phyloP scores from a whole-genome alignment of 2,329 filamentous ascomycete species.

The Pseudodiploospora longispora region DNA sequence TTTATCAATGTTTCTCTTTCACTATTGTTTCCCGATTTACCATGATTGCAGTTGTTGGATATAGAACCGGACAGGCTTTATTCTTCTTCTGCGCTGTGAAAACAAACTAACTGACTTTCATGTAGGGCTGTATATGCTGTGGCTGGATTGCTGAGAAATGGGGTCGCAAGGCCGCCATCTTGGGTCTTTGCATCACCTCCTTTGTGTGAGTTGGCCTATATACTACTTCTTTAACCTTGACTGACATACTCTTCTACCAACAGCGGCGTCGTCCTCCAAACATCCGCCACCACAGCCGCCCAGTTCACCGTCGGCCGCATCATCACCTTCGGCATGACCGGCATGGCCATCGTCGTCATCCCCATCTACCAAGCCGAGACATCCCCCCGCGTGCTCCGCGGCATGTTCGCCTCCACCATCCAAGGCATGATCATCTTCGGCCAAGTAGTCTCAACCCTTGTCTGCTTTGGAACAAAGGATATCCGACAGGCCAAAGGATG shows the following conservation, averaged over 20 bases:
- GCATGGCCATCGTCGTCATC: constrained; percentile 23
- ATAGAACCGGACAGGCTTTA: too few species aligned
- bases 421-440: constrained; percentile 21
- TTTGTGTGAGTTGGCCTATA: constrained; percentile 4
- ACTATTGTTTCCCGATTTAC: too few species aligned
- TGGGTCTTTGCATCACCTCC: constrained; percentile 5
- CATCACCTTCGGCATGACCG: constrained; percentile 22
- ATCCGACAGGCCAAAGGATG: constrained; percentile 22
- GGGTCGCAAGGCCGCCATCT: constrained; percentile 7
- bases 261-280: constrained; percentile 22
- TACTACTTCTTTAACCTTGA: not conserved
- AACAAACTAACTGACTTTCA: too few species aligned
- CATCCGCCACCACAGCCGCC: constrained; percentile 17
- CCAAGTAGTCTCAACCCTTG: constrained; percentile 16
- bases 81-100: too few species aligned
- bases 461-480: constrained; percentile 18
- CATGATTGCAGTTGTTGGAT: too few species aligned
- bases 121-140: not conserved
- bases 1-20: too few species aligned
- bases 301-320: constrained; percentile 23
- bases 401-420: constrained; percentile 20
- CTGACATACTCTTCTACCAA: constrained; percentile 1
- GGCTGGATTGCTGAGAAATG: constrained; percentile 8
- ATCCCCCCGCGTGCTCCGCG: constrained; percentile 17
- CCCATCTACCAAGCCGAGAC: constrained; percentile 22